phyloP scores from a whole-genome alignment of 2,329 filamentous ascomycete genomes.

The Diaporthe ilicicola region DNA sequence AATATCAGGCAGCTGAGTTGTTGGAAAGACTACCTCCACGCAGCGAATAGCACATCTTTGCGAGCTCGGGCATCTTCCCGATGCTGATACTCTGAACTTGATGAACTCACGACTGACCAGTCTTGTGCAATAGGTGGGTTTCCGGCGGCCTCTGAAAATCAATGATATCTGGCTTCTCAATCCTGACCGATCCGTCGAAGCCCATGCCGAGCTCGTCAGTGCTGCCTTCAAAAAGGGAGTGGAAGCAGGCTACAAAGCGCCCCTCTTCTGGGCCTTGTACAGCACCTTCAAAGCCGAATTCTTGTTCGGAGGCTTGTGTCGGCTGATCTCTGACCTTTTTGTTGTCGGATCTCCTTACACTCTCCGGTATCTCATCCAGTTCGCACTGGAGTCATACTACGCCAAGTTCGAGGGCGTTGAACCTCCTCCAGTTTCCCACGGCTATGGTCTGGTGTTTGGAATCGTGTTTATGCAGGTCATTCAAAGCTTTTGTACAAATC shows the following conservation, averaged over 20 bases:
- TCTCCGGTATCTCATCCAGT: slow-evolving; percentile 85
- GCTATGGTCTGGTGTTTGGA: slow-evolving; percentile 84
- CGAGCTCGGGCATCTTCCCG: background rate
- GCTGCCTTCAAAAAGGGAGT: slow-evolving; percentile 74
- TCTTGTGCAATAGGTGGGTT: slow-evolving; percentile 67
- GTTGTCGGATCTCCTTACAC: slow-evolving; percentile 87
- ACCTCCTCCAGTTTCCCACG: slow-evolving; percentile 74
- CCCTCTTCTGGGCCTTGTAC: slow-evolving; percentile 81
- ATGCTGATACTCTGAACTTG: slow-evolving; percentile 51
- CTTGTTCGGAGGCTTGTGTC: slow-evolving; percentile 79
- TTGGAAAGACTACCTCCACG: background rate
- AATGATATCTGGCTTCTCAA: slow-evolving; percentile 93
- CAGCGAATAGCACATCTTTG: background rate
- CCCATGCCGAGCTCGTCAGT: slow-evolving; percentile 72
- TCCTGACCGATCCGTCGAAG: slow-evolving; percentile 76
- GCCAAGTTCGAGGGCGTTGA: slow-evolving; percentile 61
- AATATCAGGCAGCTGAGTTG: background rate
- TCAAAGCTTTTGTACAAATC: slow-evolving; percentile 83
- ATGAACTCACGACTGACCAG: slow-evolving; percentile 30
- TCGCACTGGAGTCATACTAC: slow-evolving; percentile 80
- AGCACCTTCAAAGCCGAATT: slow-evolving; percentile 90
- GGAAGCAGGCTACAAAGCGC: slow-evolving; percentile 73
- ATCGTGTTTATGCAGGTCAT: slow-evolving; percentile 86
- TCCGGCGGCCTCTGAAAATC: slow-evolving; percentile 81
- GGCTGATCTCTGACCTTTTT: slow-evolving; percentile 75